Percentiles rank a stretch among this genome's conserved stretches.
Conservation (phyloP, 495 filamentous ascomycete genomes). For the Tuber microsphaerosporum region DNA sequence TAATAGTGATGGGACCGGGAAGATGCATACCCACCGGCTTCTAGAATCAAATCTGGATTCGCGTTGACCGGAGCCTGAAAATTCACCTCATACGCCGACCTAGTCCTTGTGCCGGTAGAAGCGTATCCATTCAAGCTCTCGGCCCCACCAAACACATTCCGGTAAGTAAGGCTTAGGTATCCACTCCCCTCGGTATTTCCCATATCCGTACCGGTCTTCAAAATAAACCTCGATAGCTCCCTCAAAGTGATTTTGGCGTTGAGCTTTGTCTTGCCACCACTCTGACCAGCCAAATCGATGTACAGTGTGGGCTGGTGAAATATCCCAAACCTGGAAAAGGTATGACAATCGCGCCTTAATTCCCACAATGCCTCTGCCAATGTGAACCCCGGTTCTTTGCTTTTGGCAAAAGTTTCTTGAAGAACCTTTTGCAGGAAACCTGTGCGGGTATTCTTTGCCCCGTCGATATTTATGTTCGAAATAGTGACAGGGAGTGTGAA, state of each 20-base stretch:
- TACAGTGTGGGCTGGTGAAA: not conserved
- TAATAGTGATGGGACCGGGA: constrained; percentile 71
- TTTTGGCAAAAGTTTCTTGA: constrained; percentile 55
- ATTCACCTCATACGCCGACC: constrained; percentile 75
- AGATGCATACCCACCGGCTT: constrained; percentile 69
- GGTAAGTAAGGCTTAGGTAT: constrained; percentile 70
- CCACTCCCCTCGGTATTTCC: constrained; percentile 88
- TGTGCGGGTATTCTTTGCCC: constrained; percentile 67
- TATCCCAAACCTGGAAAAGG: constrained; percentile 1
- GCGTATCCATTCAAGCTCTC: constrained; percentile 74
- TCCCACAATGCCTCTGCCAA: not conserved
- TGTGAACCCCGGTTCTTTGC: not conserved
- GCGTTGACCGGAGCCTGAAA: constrained; percentile 73
- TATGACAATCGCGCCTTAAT: not conserved
- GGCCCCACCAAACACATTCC: constrained; percentile 92
- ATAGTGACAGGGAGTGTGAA: constrained; percentile 73
- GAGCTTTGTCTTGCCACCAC: not conserved
- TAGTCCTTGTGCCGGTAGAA: constrained; percentile 78
- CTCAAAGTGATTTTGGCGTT: not conserved
- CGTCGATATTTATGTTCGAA: constrained; percentile 70
- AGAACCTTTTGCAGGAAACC: constrained; percentile 73
- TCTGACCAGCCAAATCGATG: not conserved
- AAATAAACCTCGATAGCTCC: constrained; percentile 50
- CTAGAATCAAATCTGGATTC: constrained; percentile 69
- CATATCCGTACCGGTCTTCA: constrained; percentile 88